Percentiles rank a stretch among this genome's conserved stretches.
Evolutionary conservation across 257 asterid species (phyloP).

Genomic region (Solanum pennellii): DNA sequence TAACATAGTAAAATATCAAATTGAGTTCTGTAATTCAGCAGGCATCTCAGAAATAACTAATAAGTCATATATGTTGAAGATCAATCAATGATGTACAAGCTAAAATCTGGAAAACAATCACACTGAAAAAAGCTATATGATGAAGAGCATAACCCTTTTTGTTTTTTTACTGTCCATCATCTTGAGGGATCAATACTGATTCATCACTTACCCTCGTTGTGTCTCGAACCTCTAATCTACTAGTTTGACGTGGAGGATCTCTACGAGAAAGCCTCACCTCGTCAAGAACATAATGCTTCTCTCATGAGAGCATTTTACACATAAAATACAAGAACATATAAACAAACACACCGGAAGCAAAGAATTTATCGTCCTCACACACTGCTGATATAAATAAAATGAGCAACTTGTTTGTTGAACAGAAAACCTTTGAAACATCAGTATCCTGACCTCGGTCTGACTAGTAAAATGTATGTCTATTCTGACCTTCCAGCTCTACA

Average conservation of each 20-base stretch:
- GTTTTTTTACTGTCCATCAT: not conserved
- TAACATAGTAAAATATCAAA: not conserved
- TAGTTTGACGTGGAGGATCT: not conserved
- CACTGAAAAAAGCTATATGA: not conserved
- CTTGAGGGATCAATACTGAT: not conserved
- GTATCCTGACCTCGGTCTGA: not conserved
- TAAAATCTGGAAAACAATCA: not conserved
- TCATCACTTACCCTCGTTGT: not conserved
- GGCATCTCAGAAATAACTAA: not conserved
- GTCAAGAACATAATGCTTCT: not conserved
- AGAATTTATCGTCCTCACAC: not conserved
- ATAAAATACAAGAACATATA: not conserved
- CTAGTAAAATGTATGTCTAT: not conserved
- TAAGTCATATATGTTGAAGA: not conserved
- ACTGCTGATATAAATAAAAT: not conserved
- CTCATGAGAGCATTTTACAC: not conserved
- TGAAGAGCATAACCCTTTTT: not conserved
- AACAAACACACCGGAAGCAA: not conserved
- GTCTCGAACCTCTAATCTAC: not conserved
- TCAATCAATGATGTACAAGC: not conserved
- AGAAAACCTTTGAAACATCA: not conserved
- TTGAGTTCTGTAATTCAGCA: not conserved
- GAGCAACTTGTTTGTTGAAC: not conserved
- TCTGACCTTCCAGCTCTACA: not conserved
- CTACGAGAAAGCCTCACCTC: not conserved